Conservation (phyloP, 768 basidiomycete species). For the Psilocybe tampanensis region DNA sequence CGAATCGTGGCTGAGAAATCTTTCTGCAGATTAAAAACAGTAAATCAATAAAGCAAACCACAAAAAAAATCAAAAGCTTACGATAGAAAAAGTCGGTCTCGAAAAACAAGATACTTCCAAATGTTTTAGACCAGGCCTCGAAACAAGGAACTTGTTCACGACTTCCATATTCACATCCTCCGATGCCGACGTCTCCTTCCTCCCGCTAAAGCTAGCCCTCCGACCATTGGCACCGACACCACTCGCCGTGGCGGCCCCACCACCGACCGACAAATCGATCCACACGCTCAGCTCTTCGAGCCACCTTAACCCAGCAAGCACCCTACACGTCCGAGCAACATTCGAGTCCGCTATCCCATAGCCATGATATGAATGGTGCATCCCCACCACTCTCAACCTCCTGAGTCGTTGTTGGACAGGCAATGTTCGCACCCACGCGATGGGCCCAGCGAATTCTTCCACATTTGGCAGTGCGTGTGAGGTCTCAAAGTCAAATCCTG, state of each 20-base stretch:
- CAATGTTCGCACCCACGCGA: constrained; percentile 29
- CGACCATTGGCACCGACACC: constrained; percentile 18
- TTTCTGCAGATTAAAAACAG: constrained; percentile 20
- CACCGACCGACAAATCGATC: constrained; percentile 38
- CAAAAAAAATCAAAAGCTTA: constrained; percentile 21
- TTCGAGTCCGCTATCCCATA: constrained; percentile 21
- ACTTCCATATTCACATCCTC: constrained; percentile 31
- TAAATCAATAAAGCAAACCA: constrained; percentile 1
- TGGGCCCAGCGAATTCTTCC: constrained; percentile 33
- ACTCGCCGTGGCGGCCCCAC: constrained; percentile 8
- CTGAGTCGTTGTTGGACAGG: constrained; percentile 30
- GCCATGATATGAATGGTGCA: constrained; percentile 26
- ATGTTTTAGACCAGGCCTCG: constrained; percentile 32
- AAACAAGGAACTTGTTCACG: constrained; percentile 28
- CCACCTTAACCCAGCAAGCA: constrained; percentile 29
- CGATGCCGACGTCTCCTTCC: not conserved
- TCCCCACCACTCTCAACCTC: constrained; percentile 31
- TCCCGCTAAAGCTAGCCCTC: not conserved
- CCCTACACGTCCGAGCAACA: constrained; percentile 32
- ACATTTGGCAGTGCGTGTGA: constrained; percentile 27
- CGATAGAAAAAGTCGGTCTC: constrained; percentile 36
- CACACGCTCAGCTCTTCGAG: constrained; percentile 33
- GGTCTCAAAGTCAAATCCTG: constrained; percentile 18
- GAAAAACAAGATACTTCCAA: constrained; percentile 38
- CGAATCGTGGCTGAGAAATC: constrained; percentile 34